Evolutionary conservation across 78 protist species (phyloP).

Genomic region (Polysphondylium violaceum): DNA sequence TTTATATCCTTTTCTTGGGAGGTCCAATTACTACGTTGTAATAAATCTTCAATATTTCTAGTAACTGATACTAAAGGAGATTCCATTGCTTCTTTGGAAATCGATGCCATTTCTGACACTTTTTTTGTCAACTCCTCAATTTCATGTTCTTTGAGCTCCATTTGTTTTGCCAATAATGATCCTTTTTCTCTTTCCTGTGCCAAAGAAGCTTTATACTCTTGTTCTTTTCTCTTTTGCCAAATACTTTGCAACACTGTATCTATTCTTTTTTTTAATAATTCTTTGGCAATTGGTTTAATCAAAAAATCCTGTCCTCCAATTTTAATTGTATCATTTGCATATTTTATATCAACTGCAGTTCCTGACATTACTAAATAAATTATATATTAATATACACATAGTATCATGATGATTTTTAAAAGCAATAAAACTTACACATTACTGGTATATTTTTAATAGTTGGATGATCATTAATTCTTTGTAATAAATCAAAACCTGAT

Average conservation of each 20-base stretch:
- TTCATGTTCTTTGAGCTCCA: conserved; percentile 72
- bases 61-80: conserved; percentile 67
- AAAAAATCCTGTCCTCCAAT: conserved; percentile 78
- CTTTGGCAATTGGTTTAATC: conserved; percentile 75
- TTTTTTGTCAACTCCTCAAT: conserved; percentile 66
- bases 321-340: conserved; percentile 79
- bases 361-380: conserved; percentile 68
- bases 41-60: conserved; percentile 55
- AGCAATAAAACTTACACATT: conserved; percentile 27
- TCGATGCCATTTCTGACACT: conserved; percentile 41
- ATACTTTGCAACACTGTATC: conserved; percentile 67
- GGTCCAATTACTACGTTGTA: conserved; percentile 42
- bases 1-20: conserved; percentile 31
- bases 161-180: conserved; percentile 39
- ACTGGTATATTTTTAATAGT: conserved; percentile 55
- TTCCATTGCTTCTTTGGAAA: conserved; percentile 77
- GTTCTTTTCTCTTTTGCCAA: conserved; percentile 59
- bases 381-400: neutral
- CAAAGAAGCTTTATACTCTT: conserved; percentile 28
- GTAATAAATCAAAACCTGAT: conserved; percentile 54
- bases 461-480: conserved; percentile 55
- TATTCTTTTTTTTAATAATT: conserved; percentile 63
- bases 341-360: conserved; percentile 72
- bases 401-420: neutral
- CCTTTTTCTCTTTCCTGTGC: conserved; percentile 56